These are phyloP conservation scores for Selaginella moellendorffii DNA, from an alignment of 75 land plant species.

Conservation along the genomic window DNA sequence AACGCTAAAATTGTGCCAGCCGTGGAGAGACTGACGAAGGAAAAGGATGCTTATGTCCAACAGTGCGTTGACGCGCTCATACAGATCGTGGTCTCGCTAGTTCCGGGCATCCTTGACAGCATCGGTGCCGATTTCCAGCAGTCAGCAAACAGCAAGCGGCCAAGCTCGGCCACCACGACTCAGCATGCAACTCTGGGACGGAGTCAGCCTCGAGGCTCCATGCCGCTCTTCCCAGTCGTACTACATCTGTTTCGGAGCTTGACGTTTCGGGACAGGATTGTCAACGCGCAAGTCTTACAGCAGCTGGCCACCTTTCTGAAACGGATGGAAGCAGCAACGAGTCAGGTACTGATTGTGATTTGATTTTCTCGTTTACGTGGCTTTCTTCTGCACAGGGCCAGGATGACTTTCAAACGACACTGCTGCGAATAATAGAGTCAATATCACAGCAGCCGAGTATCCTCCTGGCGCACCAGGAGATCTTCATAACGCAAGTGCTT, in stretches of 20 bases:
- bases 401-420: constrained; percentile 88
- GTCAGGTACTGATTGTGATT: constrained; percentile 41
- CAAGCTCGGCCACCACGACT: constrained; percentile 26
- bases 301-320: constrained; percentile 61
- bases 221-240: constrained; percentile 70
- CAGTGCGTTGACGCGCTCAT: constrained; percentile 64
- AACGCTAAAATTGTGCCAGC: constrained; percentile 63
- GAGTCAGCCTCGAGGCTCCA: constrained; percentile 29
- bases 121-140: constrained; percentile 70
- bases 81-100: constrained; percentile 38
- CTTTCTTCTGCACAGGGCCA: constrained; percentile 41
- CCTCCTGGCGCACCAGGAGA: constrained; percentile 33
- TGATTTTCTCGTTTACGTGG: background rate
- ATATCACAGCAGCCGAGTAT: constrained; percentile 51
- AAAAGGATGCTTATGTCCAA: constrained; percentile 67
- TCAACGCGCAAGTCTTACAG: constrained; percentile 39
- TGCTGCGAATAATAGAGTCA: constrained; percentile 67
- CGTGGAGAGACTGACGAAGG: constrained; percentile 72
- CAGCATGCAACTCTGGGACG: constrained; percentile 23
- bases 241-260: constrained; percentile 76
- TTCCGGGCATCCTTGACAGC: constrained; percentile 71
- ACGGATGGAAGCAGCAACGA: constrained; percentile 42
- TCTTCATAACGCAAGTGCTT: constrained; percentile 46
- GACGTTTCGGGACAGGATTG: constrained; percentile 46
- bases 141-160: constrained; percentile 37